Base-by-base conservation (phyloP, 2,329 filamentous ascomycete species). In the Pseudocercospora fijiensis region DNA sequence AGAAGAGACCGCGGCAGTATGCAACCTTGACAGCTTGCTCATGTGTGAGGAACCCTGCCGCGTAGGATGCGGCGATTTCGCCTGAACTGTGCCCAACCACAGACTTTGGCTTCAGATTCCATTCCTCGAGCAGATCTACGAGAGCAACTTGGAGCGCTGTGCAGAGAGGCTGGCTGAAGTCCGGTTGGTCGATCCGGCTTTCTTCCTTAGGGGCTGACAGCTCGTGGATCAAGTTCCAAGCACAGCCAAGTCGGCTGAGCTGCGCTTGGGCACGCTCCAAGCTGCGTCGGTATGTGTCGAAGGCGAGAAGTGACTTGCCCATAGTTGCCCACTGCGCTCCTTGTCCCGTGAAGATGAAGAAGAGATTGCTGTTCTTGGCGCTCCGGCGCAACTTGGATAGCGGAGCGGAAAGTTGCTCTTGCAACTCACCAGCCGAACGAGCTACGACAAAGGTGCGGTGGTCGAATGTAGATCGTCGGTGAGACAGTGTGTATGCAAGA, bases 131-230 rank as follows among this genome's bases (percentile, higher is more conserved):
- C 28, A 68, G 26, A 26, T 65, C 59, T 13, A 67, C 64, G 18
- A 67, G 24, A 5, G 62, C 66, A 7, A 65, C 9, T 45, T 69
- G 67, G 9, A 69, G 47, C 2, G 58, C 66, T 9, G 67, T 68
- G 20, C 60, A 64, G 2, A 63, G 37, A 3, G 66, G 62, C 57
- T 70, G 68, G 7, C 81, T 65, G 22, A 84, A 66, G 20, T 68
- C 69, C 3, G 76, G 68, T n/a, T 71, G 60, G 20, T 63, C n/a
- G 26, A 67, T 49, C 3, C 27, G n/a, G 11, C 16, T 71, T 63
- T 68, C 58, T 3, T 2, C 83, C 66, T 0, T 76, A 81, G 1
- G 84, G 75, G 65, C 85, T 83, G 1, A 85, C 45, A 76, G 69
- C 60, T 74, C 72, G 1, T 41, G 24, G 4, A 37, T 9, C 43